Evolutionary conservation across 2,329 filamentous ascomycete genomes (phyloP).

Genomic region (Fusarium palustre): DNA sequence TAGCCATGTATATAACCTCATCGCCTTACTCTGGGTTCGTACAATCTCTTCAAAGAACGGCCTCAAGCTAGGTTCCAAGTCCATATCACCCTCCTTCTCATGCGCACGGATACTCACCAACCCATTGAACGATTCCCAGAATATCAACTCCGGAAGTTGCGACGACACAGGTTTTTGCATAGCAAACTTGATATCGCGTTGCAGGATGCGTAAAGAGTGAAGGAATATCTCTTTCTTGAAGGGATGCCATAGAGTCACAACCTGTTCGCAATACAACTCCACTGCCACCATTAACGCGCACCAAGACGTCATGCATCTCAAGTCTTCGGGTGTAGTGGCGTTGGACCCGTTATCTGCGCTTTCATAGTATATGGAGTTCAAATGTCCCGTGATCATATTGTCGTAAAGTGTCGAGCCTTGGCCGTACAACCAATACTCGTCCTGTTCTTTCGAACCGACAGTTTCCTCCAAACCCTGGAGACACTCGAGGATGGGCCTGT

Average conservation of each 20-base stretch:
- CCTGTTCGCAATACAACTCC: conserved; percentile 11
- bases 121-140: not conserved
- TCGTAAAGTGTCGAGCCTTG: not conserved
- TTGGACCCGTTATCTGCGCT: rapidly evolving
- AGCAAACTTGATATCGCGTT: not conserved
- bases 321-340: not conserved
- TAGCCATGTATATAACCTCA: not conserved
- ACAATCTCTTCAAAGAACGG: not conserved
- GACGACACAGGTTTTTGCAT: not conserved
- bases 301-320: conserved; percentile 1
- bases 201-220: not conserved
- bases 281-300: not conserved
- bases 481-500: not conserved
- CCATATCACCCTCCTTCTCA: not conserved
- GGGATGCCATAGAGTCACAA: not conserved
- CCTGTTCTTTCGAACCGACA: not conserved
- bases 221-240: not conserved
- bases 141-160: not conserved
- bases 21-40: not conserved
- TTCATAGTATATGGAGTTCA: not conserved
- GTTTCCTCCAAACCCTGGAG: not conserved
- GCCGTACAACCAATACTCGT: conserved; percentile 7
- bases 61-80: not conserved
- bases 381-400: not conserved
- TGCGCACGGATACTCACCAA: not conserved